phyloP scores from a whole-genome alignment of 306 rosid genomes.

The Vigna trinervia region DNA sequence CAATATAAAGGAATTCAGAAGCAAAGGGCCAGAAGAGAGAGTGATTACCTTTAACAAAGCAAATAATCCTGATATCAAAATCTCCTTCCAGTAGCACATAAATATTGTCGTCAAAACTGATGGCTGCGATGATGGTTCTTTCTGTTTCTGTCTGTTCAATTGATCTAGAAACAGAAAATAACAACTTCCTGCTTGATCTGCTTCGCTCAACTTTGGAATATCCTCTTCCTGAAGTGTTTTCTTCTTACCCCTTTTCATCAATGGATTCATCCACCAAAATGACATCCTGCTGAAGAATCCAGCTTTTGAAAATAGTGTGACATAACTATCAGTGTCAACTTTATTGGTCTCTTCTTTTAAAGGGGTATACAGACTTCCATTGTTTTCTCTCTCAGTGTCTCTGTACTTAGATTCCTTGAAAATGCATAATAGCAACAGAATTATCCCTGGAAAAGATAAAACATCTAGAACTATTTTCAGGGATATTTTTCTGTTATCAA shows the following conservation, averaged over 20 bases:
- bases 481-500: not conserved
- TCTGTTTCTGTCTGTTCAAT: not conserved
- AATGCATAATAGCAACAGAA: not conserved
- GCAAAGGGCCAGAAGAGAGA: not conserved
- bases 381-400: not conserved
- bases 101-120: not conserved
- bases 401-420: conserved; percentile 2
- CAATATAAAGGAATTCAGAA: conserved; percentile 12
- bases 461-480: conserved; percentile 3
- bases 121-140: conserved; percentile 8
- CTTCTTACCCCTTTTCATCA: conserved; percentile 1
- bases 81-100: conserved; percentile 3
- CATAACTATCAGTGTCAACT: not conserved
- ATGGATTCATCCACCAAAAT: conserved; percentile 16
- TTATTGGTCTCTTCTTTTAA: conserved; percentile 2
- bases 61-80: conserved; percentile 10
- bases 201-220: not conserved
- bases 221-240: conserved; percentile 9
- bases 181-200: conserved; percentile 9
- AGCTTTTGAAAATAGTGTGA: conserved; percentile 3
- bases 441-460: conserved; percentile 4
- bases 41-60: not conserved
- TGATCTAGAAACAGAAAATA: conserved; percentile 8
- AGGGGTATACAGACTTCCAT: not conserved
- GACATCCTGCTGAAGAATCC: conserved; percentile 6